These are phyloP conservation scores for Kazachstania africana DNA, from an alignment of 805 yeast genomes.

Conservation along the genomic window DNA sequence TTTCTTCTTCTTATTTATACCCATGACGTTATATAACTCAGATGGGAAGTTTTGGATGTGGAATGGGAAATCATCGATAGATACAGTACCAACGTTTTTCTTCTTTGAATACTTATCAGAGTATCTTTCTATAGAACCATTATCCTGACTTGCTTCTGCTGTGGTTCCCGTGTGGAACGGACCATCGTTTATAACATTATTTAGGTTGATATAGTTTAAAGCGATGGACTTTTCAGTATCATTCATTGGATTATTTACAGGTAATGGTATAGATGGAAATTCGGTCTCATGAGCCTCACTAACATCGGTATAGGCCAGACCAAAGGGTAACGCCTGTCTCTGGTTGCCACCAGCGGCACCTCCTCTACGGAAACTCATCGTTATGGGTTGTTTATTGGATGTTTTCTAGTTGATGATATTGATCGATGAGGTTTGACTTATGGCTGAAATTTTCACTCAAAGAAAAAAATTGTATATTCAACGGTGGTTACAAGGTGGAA, in stretches of 20 bases:
- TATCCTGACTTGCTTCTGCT: slow-evolving; percentile 35
- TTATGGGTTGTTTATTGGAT: neutral
- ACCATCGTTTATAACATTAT: slow-evolving; percentile 46
- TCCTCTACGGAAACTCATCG: slow-evolving; percentile 43
- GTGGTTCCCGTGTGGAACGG: slow-evolving; percentile 53
- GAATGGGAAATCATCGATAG: slow-evolving; percentile 72
- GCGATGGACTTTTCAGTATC: slow-evolving; percentile 39
- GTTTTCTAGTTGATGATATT: neutral
- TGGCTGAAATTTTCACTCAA: no score
- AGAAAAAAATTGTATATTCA: no score
- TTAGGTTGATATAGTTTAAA: slow-evolving; percentile 40
- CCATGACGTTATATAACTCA: slow-evolving; percentile 66
- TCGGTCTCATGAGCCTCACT: slow-evolving; percentile 29
- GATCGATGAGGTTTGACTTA: no score
- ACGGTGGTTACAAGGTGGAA: no score
- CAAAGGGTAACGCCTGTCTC: slow-evolving; percentile 48
- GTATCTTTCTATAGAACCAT: slow-evolving; percentile 62
- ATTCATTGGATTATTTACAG: slow-evolving; percentile 49
- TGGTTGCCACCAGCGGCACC: slow-evolving; percentile 31
- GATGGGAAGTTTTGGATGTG: slow-evolving; percentile 59
- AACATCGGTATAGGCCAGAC: slow-evolving; percentile 56
- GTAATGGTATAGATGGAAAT: slow-evolving; percentile 37
- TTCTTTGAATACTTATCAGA: slow-evolving; percentile 66
- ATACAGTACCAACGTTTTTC: slow-evolving; percentile 42
- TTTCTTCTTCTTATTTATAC: slow-evolving; percentile 44